Conservation (phyloP, 805 yeast genomes). For the Kodamaea neixiangensis region DNA sequence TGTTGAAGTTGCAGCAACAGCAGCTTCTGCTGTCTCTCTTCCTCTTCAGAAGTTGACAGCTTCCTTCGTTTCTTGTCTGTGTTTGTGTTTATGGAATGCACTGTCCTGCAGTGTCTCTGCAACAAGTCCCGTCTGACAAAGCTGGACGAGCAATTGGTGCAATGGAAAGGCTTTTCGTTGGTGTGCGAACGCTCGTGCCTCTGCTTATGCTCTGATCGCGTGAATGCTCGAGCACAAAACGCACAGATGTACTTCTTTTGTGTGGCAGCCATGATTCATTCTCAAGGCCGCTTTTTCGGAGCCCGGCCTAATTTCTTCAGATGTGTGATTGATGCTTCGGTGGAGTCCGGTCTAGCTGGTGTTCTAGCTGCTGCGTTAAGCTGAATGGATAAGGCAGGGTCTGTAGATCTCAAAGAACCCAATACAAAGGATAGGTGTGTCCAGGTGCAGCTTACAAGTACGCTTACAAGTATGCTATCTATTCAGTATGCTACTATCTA, state of each 20-base stretch:
- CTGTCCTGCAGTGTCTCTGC: conserved; percentile 78
- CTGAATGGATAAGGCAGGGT: no score
- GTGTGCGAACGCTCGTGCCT: conserved; percentile 95
- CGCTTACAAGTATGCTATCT: neutral
- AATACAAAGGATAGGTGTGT: neutral
- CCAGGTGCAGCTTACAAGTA: neutral
- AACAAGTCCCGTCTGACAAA: conserved; percentile 78
- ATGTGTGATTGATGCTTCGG: no score
- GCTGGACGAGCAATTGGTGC: conserved; percentile 66
- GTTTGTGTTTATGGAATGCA: conserved; percentile 48
- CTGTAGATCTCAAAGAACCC: neutral
- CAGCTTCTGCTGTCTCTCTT: neutral
- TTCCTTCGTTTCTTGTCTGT: conserved; percentile 7
- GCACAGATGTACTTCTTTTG: conserved; percentile 74
- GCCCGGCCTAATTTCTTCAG: no score
- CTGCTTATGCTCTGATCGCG: conserved; percentile 89
- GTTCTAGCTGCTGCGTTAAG: no score
- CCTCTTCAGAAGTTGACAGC: conserved; percentile 3
- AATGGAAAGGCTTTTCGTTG: conserved; percentile 84
- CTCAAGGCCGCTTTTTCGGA: neutral
- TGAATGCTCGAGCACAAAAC: conserved; percentile 87
- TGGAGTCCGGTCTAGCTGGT: no score
- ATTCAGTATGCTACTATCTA: neutral
- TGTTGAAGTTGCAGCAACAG: neutral
- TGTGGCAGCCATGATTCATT: conserved; percentile 27